Evolutionary conservation across 768 basidiomycete genomes (phyloP).

Genomic region (Cyclocybe aegerita): DNA sequence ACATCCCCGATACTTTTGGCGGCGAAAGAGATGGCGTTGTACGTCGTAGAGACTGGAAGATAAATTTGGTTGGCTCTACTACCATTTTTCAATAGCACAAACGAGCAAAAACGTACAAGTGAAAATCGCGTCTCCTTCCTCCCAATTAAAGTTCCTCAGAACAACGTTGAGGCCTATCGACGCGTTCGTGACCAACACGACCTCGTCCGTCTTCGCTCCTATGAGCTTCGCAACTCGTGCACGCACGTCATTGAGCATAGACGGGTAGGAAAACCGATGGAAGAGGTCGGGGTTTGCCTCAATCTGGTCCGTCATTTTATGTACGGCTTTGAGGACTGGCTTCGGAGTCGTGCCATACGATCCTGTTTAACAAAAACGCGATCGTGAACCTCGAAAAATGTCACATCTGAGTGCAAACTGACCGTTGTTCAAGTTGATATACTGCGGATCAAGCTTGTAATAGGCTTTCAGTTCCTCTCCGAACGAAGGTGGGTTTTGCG

Average conservation of each 20-base stretch:
- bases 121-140: conserved; percentile 64
- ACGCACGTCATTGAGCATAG: conserved; percentile 38
- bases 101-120: conserved; percentile 42
- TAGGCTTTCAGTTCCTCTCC: no score
- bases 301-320: conserved; percentile 36
- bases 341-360: conserved; percentile 58
- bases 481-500: no score
- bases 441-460: conserved; percentile 44
- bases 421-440: conserved; percentile 70
- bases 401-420: conserved; percentile 1
- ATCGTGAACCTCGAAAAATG: background rate
- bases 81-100: background rate
- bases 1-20: conserved; percentile 55
- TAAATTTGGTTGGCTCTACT: background rate
- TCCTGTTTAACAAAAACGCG: conserved; percentile 31
- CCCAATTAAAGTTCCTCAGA: conserved; percentile 67
- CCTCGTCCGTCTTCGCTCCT: conserved; percentile 49
- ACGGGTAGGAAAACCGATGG: conserved; percentile 35
- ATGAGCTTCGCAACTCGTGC: conserved; percentile 51
- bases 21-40: conserved; percentile 51
- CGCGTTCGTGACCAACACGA: conserved; percentile 62
- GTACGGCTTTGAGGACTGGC: conserved; percentile 47
- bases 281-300: conserved; percentile 62
- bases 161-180: conserved; percentile 68
- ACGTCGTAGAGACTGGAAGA: conserved; percentile 41